Conservation (phyloP, 768 basidiomycete genomes). For the Cystobasidiopsis lactophilus region DNA sequence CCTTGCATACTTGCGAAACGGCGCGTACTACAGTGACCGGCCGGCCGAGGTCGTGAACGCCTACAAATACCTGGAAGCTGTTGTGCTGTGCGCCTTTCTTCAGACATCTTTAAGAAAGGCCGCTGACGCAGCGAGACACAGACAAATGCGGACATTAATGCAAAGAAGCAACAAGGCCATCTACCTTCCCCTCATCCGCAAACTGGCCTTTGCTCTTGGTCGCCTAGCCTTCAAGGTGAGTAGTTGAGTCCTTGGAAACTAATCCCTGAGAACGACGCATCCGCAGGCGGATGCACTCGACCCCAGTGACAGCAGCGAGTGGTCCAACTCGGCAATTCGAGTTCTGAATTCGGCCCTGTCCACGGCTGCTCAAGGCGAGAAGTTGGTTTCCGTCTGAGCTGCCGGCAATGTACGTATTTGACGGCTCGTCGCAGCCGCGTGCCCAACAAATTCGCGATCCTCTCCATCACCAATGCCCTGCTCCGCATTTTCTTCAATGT, state of each 20-base stretch:
- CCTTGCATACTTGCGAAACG: background rate
- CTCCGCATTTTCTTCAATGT: conserved; percentile 19
- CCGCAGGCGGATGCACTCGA: conserved; percentile 14
- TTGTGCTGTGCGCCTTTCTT: background rate
- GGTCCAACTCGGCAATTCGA: conserved; percentile 12
- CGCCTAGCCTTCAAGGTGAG: conserved; percentile 11
- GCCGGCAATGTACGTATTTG: background rate
- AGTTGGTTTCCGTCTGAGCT: background rate
- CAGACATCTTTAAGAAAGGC: too few relatives aligned
- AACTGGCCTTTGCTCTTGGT: conserved; percentile 4
- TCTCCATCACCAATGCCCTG: conserved; percentile 18
- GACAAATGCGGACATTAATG: background rate
- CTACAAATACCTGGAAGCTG: background rate
- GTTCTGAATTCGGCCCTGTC: conserved; percentile 13
- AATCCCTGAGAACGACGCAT: background rate
- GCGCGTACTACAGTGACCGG: background rate
- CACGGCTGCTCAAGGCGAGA: conserved; percentile 16
- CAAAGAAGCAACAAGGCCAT: conserved; percentile 12
- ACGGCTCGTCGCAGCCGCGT: background rate
- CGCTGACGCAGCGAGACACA: background rate
- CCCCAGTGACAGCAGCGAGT: too few relatives aligned
- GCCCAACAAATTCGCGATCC: conserved; percentile 16
- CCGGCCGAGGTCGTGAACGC: background rate
- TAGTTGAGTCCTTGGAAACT: background rate
- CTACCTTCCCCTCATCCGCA: conserved; percentile 17